These are phyloP conservation scores for Astragalus glycyphyllos DNA, from an alignment of 306 rosid species.

Conservation along the genomic window DNA sequence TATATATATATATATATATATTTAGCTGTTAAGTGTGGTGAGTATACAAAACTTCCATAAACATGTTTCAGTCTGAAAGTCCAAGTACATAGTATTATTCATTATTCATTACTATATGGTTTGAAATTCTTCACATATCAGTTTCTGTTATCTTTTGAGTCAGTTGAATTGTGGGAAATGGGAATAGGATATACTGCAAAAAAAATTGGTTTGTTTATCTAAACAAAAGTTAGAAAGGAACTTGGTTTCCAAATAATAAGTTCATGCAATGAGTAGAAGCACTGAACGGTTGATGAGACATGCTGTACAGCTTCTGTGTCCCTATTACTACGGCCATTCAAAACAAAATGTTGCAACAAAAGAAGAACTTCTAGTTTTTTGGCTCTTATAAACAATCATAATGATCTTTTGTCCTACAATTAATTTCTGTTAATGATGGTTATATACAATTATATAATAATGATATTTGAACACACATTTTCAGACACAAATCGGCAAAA, in stretches of 20 bases:
- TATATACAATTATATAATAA: neutral
- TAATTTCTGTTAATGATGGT: neutral
- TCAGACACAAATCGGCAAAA: too few relatives aligned
- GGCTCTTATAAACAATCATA: slow-evolving; percentile 13
- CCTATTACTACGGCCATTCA: neutral
- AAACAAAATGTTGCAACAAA: slow-evolving; percentile 31
- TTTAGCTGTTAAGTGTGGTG: neutral
- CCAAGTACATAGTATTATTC: slow-evolving; percentile 21
- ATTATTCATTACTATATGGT: slow-evolving; percentile 14
- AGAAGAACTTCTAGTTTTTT: slow-evolving; percentile 21
- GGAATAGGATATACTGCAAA: slow-evolving; percentile 6
- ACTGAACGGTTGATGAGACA: slow-evolving; percentile 22
- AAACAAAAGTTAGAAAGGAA: neutral
- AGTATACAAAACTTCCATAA: neutral
- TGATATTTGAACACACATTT: too few relatives aligned
- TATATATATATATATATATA: neutral
- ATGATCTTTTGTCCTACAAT: slow-evolving; percentile 17
- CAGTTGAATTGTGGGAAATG: neutral
- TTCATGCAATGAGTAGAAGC: neutral
- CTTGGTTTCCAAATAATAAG: neutral
- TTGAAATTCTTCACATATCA: neutral
- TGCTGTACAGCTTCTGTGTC: slow-evolving; percentile 26
- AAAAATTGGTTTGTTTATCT: neutral
- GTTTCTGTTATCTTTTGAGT: neutral
- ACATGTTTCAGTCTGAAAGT: neutral